A percentile compares a stretch with the other conserved stretches of the same genome.
Evolutionary conservation across 805 yeast species (phyloP).

Genomic region (Metschnikowia kofuensis): DNA sequence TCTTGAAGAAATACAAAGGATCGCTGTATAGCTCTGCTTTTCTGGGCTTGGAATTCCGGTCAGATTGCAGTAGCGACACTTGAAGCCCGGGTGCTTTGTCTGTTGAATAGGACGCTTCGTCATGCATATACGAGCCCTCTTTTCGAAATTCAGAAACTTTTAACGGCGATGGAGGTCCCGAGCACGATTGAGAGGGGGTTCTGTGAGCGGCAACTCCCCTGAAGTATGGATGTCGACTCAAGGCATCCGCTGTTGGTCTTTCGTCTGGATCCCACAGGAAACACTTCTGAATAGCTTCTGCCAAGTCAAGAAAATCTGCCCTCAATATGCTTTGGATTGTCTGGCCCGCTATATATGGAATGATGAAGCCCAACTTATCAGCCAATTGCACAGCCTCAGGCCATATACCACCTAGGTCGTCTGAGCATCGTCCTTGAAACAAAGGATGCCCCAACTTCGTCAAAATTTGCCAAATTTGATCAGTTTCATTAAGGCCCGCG

Average conservation of each 20-base stretch:
- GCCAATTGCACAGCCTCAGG: constrained; percentile 56
- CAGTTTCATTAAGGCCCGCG: constrained; percentile 77
- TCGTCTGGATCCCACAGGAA: constrained; percentile 75
- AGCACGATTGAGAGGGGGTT: not conserved
- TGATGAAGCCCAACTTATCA: constrained; percentile 48
- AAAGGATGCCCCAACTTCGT: constrained; percentile 73
- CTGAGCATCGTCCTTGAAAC: constrained; percentile 19
- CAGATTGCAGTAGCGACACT: constrained; percentile 11
- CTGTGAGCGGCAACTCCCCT: constrained; percentile 30
- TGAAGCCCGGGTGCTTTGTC: constrained; percentile 1
- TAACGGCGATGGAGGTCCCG: constrained; percentile 7
- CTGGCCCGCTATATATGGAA: constrained; percentile 58
- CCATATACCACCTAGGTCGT: constrained; percentile 69
- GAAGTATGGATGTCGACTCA: constrained; percentile 56
- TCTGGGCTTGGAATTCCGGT: constrained; percentile 8
- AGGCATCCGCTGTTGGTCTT: constrained; percentile 50
- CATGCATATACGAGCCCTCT: constrained; percentile 3
- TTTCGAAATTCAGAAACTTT: constrained; percentile 1
- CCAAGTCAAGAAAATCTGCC: constrained; percentile 32
- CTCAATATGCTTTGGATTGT: constrained; percentile 11
- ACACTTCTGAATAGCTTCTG: constrained; percentile 45
- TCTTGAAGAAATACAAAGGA: constrained; percentile 8
- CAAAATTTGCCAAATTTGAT: constrained; percentile 70
- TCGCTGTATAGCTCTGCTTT: constrained; percentile 13
- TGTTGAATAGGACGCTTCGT: not conserved